Conservation (phyloP, 2,329 filamentous ascomycete genomes). For the Fusarium tupiense region DNA sequence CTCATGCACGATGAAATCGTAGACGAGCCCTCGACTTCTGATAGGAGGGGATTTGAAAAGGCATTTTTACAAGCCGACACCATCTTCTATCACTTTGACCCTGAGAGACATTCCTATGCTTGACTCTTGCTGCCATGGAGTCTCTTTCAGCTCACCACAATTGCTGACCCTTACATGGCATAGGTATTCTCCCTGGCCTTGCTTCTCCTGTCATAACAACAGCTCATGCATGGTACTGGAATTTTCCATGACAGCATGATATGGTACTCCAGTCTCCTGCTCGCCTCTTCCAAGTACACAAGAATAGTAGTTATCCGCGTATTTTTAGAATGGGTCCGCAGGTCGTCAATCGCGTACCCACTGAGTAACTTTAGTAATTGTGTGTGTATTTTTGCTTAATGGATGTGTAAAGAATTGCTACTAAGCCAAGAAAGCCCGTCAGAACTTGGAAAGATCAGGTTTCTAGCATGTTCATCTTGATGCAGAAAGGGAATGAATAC, state of each 20-base stretch:
- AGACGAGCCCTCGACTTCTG: conserved; percentile 10
- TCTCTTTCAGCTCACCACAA: conserved; percentile 8
- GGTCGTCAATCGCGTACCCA: conserved; percentile 35
- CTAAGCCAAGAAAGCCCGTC: background rate
- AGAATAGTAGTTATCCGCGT: conserved; percentile 25
- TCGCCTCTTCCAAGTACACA: conserved; percentile 20
- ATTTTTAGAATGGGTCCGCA: conserved; percentile 42
- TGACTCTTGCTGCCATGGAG: conserved; percentile 19
- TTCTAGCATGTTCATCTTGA: conserved; percentile 1
- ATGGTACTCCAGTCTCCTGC: background rate
- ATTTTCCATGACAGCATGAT: conserved; percentile 20
- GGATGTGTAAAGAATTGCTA: conserved; percentile 24
- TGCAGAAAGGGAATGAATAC: background rate
- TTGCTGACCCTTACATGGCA: conserved; percentile 9
- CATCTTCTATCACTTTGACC: conserved; percentile 30
- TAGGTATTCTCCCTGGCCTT: background rate
- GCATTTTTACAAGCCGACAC: conserved; percentile 26
- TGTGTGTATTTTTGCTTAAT: conserved; percentile 14
- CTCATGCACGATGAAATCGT: conserved; percentile 39
- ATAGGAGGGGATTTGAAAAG: conserved; percentile 34
- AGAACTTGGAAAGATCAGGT: conserved; percentile 24
- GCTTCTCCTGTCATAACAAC: background rate
- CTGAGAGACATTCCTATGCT: conserved; percentile 27
- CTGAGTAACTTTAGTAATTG: conserved; percentile 7
- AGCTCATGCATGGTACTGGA: conserved; percentile 10